phyloP scores from a whole-genome alignment of 176 grass and related monocot species.

The Zea mays region DNA sequence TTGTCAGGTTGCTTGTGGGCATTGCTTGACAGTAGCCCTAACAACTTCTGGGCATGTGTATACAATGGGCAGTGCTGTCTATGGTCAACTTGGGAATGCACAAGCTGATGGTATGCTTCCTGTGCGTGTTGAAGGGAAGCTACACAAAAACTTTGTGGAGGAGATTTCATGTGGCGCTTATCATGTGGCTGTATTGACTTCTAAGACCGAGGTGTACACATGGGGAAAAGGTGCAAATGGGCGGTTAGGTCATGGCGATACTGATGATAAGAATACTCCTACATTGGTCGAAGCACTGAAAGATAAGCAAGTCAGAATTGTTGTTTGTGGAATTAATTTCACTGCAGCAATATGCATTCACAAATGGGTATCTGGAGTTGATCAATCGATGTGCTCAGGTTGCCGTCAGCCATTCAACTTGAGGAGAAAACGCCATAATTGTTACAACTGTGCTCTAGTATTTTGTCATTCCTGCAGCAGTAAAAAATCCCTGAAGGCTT shows the following conservation, averaged over 20 bases:
- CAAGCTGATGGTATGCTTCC: slow-evolving; percentile 82
- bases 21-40: slow-evolving; percentile 87
- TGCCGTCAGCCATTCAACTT: slow-evolving; percentile 92
- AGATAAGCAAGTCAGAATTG: slow-evolving; percentile 97
- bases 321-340: slow-evolving; percentile 93
- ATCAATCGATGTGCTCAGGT: slow-evolving; percentile 98
- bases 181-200: slow-evolving; percentile 90
- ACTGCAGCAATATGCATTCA: slow-evolving; percentile 99
- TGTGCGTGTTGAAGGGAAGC: slow-evolving; percentile 80
- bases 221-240: slow-evolving; percentile 99
- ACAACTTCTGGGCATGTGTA: slow-evolving; percentile 96
- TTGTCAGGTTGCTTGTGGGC: slow-evolving; percentile 97
- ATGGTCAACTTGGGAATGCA: slow-evolving; percentile 89
- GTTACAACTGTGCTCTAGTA: slow-evolving; percentile 95
- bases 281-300: slow-evolving; percentile 93
- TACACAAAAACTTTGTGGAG: slow-evolving; percentile 96
- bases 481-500: slow-evolving; percentile 89
- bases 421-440: slow-evolving; percentile 98
- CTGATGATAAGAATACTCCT: slow-evolving; percentile 78
- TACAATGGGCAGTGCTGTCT: slow-evolving; percentile 85
- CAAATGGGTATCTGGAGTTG: slow-evolving; percentile 96
- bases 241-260: slow-evolving; percentile 88
- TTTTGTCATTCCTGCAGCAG: slow-evolving; percentile 95
- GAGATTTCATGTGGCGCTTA: slow-evolving; percentile 97
- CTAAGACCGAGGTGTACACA: slow-evolving; percentile 91